Evolutionary conservation across 176 grass and related monocot genomes (phyloP), one percentile per base, ranked within the genome.

Genomic region (Aegilops tauschii): DNA sequence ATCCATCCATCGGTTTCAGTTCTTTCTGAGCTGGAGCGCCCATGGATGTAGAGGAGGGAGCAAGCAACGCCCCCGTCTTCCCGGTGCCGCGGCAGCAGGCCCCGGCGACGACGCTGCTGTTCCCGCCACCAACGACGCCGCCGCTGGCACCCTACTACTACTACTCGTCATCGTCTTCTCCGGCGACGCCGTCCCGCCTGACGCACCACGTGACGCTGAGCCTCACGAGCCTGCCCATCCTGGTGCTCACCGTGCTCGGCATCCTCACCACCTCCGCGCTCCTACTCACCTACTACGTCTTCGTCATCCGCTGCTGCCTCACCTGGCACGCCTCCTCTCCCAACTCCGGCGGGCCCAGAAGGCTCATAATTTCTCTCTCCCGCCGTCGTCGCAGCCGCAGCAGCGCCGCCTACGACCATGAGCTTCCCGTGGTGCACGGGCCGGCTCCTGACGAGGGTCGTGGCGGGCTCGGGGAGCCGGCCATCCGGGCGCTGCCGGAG

Each of bases 211-310:
- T 29, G 75, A 50, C 29, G 13, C 62, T 56, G 10, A 74, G 85
- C 71, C 68, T 71, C 56, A 86, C 90, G 1, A 91, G 63, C 87
- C 80, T 94, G 59, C 92, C 96, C 2, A 79, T 93, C 78, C 70
- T 96, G 13, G 20, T 76, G 61, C 81, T 96, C 39, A 89, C 92
- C 4, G 87, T 98, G 23, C 64, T 96, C 4, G 96, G 88, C 39
- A 84, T 96, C 87, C 87, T 98, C 45, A 72, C 76, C 62, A 82
- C 84, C 76, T 80, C 82, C 54, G 37, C 94, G 65, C 82, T 98
- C 69, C 92, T 98, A 65, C 88, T 95, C 80, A 84, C 86, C 86
- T 98, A 98, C 88, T 98, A 96, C 82, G 50, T 98, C 86, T 88
- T 98, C n/a, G 86, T 92, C 77, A 89, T 94, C 79, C 86, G 86